Evolutionary conservation across 2,329 filamentous ascomycete species (phyloP), one percentile per base, ranked within the genome.

Genomic region (Trichoderma gracile): DNA sequence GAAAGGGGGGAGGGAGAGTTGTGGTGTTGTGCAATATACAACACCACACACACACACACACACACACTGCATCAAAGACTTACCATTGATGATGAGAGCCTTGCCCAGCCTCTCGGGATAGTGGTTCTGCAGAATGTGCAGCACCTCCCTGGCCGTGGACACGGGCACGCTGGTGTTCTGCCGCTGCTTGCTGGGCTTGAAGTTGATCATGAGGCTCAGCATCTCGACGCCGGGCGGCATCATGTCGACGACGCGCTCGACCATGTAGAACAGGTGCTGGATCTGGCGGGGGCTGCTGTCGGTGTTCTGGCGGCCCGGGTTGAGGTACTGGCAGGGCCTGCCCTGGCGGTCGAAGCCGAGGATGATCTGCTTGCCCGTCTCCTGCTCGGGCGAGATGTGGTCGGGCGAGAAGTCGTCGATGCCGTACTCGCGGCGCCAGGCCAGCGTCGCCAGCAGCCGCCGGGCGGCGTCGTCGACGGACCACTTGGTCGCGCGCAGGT

Each of bases 401-500:
- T 97, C 93, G 10, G 90, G 82, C 0, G 92, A 93, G 73, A 93
- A 85, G 60, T 85, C 87, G 66, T 91, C 86, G 64, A 96, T 82
- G 54, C 92, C 93, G 73, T 96, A 99, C 73, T 97, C 93, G 63
- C 94, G 86, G 53, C 95, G 87, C 95, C 95, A 99, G 66, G 86
- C 84, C 64, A 98, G 79, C 0, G 94, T 97, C 50, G 85, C 85
- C 69, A 89, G 87, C 46, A 98, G 78, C n/a, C 95, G 89, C 74
- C 89, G 90, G 69, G 89, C 84, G 9, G 95, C 87, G 54, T 94
- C 87, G 49, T 86, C 79, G 56, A 90, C 83, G 69, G 88, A 83
- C 93, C 95, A 99, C 78, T 96, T 97, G 43, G 92, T 93, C 21
- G 95, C 95, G 66, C 94, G 90, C 33, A 99, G 87, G 76, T 97